Percentiles rank a stretch among this genome's conserved stretches.
These are phyloP conservation scores for Myriosclerotinia curreyana DNA, from an alignment of 2,329 filamentous ascomycete species.

Conservation along the genomic window DNA sequence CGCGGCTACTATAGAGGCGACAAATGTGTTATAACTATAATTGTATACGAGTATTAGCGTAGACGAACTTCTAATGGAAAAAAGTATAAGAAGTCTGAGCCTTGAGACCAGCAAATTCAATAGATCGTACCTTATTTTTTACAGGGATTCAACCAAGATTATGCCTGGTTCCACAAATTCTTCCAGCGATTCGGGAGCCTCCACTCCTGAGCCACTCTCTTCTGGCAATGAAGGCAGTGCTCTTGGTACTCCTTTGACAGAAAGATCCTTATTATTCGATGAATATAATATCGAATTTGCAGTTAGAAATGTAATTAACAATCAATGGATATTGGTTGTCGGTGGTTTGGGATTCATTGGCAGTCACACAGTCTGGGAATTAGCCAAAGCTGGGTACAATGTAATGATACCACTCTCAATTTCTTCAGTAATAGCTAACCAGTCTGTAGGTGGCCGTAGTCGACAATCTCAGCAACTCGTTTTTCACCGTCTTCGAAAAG, in stretches of 20 bases:
- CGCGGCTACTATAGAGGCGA: not conserved
- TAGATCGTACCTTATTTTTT: conserved; percentile 18
- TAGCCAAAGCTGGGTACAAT: conserved; percentile 49
- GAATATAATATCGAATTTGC: conserved; percentile 29
- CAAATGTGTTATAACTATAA: conserved; percentile 8
- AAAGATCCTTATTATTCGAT: conserved; percentile 31
- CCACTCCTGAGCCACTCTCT: conserved; percentile 27
- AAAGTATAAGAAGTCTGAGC: conserved; percentile 18
- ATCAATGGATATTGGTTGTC: conserved; percentile 43
- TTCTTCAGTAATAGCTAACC: conserved; percentile 12
- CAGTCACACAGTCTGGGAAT: conserved; percentile 49
- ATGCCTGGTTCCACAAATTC: conserved; percentile 30
- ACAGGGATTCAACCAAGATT: conserved; percentile 17
- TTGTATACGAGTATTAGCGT: conserved; percentile 21
- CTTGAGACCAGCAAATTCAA: conserved; percentile 12
- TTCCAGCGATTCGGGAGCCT: conserved; percentile 30
- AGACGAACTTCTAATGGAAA: not conserved
- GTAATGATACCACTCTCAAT: conserved; percentile 20
- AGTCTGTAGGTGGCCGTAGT: conserved; percentile 40
- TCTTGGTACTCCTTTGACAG: conserved; percentile 32
- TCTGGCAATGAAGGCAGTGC: conserved; percentile 29
- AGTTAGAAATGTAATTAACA: conserved; percentile 22
- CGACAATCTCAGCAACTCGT: conserved; percentile 42
- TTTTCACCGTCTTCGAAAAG: conserved; percentile 30
- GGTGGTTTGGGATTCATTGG: conserved; percentile 50